Conservation (phyloP, 257 asterid genomes). For the Solanum dulcamara region DNA sequence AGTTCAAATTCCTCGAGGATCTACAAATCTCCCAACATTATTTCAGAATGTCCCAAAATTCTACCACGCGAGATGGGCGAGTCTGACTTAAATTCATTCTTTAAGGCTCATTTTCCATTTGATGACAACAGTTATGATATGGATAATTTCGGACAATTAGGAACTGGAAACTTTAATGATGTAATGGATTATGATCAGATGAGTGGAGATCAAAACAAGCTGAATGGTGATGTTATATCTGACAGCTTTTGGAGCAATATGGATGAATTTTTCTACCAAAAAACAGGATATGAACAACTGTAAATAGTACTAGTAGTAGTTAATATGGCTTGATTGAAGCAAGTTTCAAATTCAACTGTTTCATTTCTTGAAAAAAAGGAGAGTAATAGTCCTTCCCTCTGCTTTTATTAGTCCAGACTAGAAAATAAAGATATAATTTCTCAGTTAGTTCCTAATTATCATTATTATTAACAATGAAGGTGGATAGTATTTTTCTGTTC, state of each 20-base stretch:
- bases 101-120: slow-evolving; percentile 1
- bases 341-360: neutral
- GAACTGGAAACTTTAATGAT: neutral
- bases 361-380: neutral
- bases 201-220: slow-evolving; percentile 1
- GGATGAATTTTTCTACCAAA: slow-evolving; percentile 11
- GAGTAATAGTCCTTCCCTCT: neutral
- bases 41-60: neutral
- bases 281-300: neutral
- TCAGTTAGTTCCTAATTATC: neutral
- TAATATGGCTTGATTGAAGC: neutral
- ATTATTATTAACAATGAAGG: neutral
- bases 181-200: neutral
- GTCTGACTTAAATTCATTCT: neutral
- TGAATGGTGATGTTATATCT: slow-evolving; percentile 5
- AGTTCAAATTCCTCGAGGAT: neutral
- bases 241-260: slow-evolving; percentile 8
- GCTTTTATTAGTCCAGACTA: neutral
- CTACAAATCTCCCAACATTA: neutral
- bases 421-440: neutral
- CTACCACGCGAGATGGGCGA: neutral
- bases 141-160: neutral
- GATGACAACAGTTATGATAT: slow-evolving; percentile 1
- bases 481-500: neutral
- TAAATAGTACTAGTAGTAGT: neutral